phyloP scores from a whole-genome alignment of 192 early-diverging fungal genomes.

The Allomyces javanicus region DNA sequence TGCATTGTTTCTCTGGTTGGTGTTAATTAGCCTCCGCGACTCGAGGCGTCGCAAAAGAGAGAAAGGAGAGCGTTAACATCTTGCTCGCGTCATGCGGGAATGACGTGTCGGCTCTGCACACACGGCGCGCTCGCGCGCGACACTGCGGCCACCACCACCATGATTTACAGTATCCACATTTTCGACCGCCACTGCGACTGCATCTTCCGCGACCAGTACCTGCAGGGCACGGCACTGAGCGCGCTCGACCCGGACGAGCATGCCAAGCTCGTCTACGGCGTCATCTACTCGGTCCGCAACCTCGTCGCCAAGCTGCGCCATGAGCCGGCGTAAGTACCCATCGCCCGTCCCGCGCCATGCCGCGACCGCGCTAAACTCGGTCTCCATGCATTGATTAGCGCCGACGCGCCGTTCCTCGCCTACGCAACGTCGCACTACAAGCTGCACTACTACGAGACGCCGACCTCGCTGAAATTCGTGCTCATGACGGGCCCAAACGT shows the following conservation, averaged over 20 bases:
- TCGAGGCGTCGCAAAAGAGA: too few relatives aligned
- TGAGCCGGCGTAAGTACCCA: not conserved
- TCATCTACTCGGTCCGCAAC: conserved; percentile 76
- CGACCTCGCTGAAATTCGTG: conserved; percentile 72
- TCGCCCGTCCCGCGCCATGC: not conserved
- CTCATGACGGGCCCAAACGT: conserved; percentile 56
- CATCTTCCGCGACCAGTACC: conserved; percentile 71
- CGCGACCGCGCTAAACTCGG: not conserved
- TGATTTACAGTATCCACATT: conserved; percentile 75
- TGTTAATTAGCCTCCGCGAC: too few relatives aligned
- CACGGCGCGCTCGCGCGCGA: not conserved
- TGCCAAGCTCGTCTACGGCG: conserved; percentile 88
- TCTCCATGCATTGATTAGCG: conserved; percentile 1
- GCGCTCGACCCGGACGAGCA: conserved; percentile 54
- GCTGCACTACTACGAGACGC: conserved; percentile 78
- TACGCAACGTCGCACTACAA: conserved; percentile 71
- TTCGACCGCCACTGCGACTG: conserved; percentile 85
- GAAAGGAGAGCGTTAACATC: too few relatives aligned
- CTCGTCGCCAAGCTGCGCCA: conserved; percentile 58
- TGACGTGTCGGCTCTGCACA: too few relatives aligned
- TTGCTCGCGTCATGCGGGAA: too few relatives aligned
- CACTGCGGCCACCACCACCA: conserved; percentile 8
- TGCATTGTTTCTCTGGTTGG: too few relatives aligned
- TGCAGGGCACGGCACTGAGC: conserved; percentile 7
- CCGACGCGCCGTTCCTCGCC: conserved; percentile 41